These are phyloP conservation scores for Coemansia sp. DNA, from an alignment of 192 early-diverging fungal genomes.

Conservation along the genomic window DNA sequence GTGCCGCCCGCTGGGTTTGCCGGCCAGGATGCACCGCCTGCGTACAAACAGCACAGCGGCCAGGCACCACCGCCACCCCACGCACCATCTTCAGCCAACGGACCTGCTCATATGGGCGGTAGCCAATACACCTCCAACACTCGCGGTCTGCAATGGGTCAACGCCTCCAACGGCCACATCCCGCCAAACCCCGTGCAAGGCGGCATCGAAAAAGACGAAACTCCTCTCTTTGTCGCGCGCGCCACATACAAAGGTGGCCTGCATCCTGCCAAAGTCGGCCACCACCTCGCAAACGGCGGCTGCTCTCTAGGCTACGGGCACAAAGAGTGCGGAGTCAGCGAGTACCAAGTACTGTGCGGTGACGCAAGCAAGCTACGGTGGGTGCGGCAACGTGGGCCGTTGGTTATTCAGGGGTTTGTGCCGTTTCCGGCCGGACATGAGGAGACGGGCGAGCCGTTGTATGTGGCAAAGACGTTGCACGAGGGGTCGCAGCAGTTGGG, in stretches of 20 bases:
- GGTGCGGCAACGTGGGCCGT: constrained; percentile 47
- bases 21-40: background rate
- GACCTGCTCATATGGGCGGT: background rate
- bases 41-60: constrained; percentile 12
- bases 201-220: constrained; percentile 58
- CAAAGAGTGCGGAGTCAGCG: constrained; percentile 51
- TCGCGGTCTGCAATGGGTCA: constrained; percentile 41
- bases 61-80: constrained; percentile 18
- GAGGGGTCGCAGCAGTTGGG: constrained; percentile 55
- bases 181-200: constrained; percentile 58
- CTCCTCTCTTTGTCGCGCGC: constrained; percentile 58
- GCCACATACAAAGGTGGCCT: constrained; percentile 55
- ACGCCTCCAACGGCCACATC: constrained; percentile 40
- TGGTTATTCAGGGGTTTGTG: constrained; percentile 42
- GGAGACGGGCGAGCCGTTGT: constrained; percentile 48
- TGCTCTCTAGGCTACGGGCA: constrained; percentile 56
- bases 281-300: constrained; percentile 50
- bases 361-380: constrained; percentile 56
- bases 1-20: background rate
- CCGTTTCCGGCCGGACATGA: constrained; percentile 47
- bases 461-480: constrained; percentile 48
- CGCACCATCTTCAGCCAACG: background rate
- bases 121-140: background rate
- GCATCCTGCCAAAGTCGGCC: constrained; percentile 52
- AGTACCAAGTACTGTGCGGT: constrained; percentile 64